Conservation (phyloP, 805 yeast genomes). For the Debaryomyces hansenii region DNA sequence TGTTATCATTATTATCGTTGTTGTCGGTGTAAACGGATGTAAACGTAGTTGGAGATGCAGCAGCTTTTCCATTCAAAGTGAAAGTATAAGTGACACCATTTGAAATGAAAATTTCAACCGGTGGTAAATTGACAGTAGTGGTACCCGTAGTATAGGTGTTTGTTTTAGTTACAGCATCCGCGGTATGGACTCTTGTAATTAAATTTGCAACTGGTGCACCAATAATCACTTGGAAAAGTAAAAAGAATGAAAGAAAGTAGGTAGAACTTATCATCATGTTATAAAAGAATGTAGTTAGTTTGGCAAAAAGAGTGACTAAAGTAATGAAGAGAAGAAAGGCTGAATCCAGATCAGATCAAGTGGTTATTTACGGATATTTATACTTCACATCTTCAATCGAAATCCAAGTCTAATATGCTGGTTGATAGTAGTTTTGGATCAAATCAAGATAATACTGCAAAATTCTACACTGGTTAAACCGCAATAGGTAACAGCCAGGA, state of each 20-base stretch:
- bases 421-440: not conserved
- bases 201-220: slow-evolving; percentile 41
- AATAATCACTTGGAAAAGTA: slow-evolving; percentile 18
- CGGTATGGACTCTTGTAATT: slow-evolving; percentile 57
- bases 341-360: not conserved
- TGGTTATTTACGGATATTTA: not conserved
- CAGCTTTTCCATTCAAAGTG: slow-evolving; percentile 39
- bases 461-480: not conserved
- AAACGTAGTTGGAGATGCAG: slow-evolving; percentile 36
- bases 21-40: slow-evolving; percentile 19
- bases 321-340: not conserved
- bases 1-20: slow-evolving; percentile 1
- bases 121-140: slow-evolving; percentile 49
- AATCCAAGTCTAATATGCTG: not conserved
- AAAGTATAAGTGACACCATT: slow-evolving; percentile 52
- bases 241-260: slow-evolving; percentile 12
- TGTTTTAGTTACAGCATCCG: slow-evolving; percentile 50
- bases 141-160: slow-evolving; percentile 45
- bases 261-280: slow-evolving; percentile 3
- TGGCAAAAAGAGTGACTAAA: slow-evolving; percentile 1
- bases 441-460: not conserved
- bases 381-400: not conserved
- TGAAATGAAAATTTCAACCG: slow-evolving; percentile 52
- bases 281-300: not conserved
- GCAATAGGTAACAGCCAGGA: not conserved